phyloP scores from a whole-genome alignment of 495 filamentous ascomycete genomes.

The Hypomontagnella monticulosa region DNA sequence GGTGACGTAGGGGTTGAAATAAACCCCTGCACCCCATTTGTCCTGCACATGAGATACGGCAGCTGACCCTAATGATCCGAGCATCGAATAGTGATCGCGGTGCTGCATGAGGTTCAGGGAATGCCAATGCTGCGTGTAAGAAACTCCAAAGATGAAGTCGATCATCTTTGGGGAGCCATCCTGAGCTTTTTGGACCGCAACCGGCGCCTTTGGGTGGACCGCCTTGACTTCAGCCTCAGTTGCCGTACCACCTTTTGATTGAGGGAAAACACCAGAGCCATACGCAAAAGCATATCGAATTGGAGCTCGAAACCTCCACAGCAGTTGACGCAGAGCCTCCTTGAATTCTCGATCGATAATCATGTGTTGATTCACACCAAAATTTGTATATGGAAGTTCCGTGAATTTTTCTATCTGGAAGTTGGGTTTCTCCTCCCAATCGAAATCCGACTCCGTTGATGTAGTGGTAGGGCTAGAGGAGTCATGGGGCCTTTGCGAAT shows the following conservation, averaged over 20 bases:
- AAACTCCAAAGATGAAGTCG: slow-evolving; percentile 97
- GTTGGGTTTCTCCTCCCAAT: slow-evolving; percentile 85
- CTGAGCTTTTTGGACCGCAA: slow-evolving; percentile 81
- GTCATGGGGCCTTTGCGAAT: slow-evolving; percentile 25
- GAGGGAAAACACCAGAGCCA: slow-evolving; percentile 94
- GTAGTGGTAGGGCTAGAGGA: slow-evolving; percentile 17
- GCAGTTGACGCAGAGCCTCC: slow-evolving; percentile 83
- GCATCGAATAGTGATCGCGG: slow-evolving; percentile 87
- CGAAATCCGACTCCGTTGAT: slow-evolving; percentile 41
- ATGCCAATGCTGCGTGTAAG: slow-evolving; percentile 97
- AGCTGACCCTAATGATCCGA: slow-evolving; percentile 86
- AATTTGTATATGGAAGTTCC: slow-evolving; percentile 86
- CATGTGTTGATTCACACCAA: slow-evolving; percentile 96
- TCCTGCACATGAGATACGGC: slow-evolving; percentile 87
- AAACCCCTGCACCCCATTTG: slow-evolving; percentile 88
- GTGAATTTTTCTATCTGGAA: slow-evolving; percentile 80
- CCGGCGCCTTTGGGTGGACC: slow-evolving; percentile 78
- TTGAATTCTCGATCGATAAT: slow-evolving; percentile 94
- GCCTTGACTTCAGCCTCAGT: slow-evolving; percentile 63
- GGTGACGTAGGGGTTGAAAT: slow-evolving; percentile 95
- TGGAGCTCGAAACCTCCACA: slow-evolving; percentile 92
- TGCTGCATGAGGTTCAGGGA: slow-evolving; percentile 88
- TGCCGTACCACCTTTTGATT: slow-evolving; percentile 65
- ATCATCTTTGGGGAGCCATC: slow-evolving; percentile 93
- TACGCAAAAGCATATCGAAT: slow-evolving; percentile 97